Conservation (phyloP, 345 rosid species). For the Geranium rotundifolium region DNA sequence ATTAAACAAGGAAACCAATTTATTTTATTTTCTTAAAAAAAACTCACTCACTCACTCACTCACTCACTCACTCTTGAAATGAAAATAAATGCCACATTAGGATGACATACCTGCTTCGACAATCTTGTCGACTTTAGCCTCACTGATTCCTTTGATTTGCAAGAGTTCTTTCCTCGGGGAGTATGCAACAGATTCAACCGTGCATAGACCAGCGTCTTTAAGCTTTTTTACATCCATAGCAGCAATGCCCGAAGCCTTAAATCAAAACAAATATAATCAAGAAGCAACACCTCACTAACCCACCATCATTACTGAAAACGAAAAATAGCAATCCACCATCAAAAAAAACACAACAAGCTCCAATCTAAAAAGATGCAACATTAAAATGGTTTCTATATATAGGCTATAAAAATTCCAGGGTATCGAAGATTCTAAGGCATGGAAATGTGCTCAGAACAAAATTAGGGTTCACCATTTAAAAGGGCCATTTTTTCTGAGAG, state of each 20-base stretch:
- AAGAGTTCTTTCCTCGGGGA: constrained; percentile 93
- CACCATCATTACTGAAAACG: no score
- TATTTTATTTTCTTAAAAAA: background rate
- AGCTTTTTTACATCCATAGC: constrained; percentile 82
- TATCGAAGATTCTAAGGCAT: no score
- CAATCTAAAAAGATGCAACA: no score
- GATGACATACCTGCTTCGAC: constrained; percentile 70
- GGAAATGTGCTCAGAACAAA: no score
- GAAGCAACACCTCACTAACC: no score
- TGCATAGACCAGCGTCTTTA: constrained; percentile 87
- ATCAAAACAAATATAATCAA: constrained; percentile 3
- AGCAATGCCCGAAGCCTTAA: constrained; percentile 79
- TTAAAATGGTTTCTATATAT: no score
- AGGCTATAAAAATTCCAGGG: no score
- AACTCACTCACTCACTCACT: background rate
- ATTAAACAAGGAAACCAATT: constrained; percentile 9
- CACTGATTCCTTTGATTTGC: constrained; percentile 92
- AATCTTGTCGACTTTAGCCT: constrained; percentile 90
- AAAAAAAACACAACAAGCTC: no score
- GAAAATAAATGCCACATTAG: no score
- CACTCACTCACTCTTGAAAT: background rate
- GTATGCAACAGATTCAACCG: constrained; percentile 84
- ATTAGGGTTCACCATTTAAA: no score
- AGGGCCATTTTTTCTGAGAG: no score
- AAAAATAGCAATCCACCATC: no score